phyloP scores from a whole-genome alignment of 1,139 yeast species.

The Pichiaceae sp. region DNA sequence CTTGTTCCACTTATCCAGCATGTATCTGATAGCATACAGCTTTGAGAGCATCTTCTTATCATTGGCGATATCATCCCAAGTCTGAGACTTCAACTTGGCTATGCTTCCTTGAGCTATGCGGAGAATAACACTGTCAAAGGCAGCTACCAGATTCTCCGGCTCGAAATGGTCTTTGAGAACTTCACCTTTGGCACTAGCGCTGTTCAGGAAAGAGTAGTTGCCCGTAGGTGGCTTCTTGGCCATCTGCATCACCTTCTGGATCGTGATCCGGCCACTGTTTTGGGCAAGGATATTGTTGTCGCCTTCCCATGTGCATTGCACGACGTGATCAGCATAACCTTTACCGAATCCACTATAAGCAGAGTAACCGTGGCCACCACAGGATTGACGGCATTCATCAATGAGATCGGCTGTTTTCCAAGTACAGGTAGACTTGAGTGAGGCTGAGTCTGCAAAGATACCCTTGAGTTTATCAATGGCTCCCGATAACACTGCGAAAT shows the following conservation, averaged over 20 bases:
- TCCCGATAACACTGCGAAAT: slow-evolving; percentile 26
- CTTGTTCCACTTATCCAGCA: slow-evolving; percentile 33
- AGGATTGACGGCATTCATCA: slow-evolving; percentile 88
- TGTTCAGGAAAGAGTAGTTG: slow-evolving; percentile 21
- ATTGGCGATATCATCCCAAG: slow-evolving; percentile 52
- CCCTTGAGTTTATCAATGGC: slow-evolving; percentile 65
- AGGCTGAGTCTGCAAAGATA: slow-evolving; percentile 78
- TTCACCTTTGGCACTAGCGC: slow-evolving; percentile 20
- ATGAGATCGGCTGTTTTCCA: slow-evolving; percentile 77
- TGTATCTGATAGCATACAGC: slow-evolving; percentile 53
- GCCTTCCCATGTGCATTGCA: slow-evolving; percentile 97
- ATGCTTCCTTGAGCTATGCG: slow-evolving; percentile 41
- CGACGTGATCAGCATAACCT: slow-evolving; percentile 88
- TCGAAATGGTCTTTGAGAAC: slow-evolving; percentile 28
- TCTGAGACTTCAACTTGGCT: slow-evolving; percentile 32
- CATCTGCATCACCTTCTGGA: slow-evolving; percentile 42
- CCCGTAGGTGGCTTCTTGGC: slow-evolving; percentile 14
- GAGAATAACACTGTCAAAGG: slow-evolving; percentile 38
- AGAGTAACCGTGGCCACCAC: slow-evolving; percentile 96
- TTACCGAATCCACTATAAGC: slow-evolving; percentile 86
- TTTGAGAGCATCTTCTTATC: slow-evolving; percentile 53
- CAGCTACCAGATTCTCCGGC: slow-evolving; percentile 22
- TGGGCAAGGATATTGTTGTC: slow-evolving; percentile 82
- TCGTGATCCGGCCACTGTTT: slow-evolving; percentile 71
- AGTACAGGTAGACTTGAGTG: slow-evolving; percentile 82